A percentile compares a stretch with the other conserved stretches of the same genome.
phyloP scores from a whole-genome alignment of 176 grass and related monocot species.

The Stipa capillata region DNA sequence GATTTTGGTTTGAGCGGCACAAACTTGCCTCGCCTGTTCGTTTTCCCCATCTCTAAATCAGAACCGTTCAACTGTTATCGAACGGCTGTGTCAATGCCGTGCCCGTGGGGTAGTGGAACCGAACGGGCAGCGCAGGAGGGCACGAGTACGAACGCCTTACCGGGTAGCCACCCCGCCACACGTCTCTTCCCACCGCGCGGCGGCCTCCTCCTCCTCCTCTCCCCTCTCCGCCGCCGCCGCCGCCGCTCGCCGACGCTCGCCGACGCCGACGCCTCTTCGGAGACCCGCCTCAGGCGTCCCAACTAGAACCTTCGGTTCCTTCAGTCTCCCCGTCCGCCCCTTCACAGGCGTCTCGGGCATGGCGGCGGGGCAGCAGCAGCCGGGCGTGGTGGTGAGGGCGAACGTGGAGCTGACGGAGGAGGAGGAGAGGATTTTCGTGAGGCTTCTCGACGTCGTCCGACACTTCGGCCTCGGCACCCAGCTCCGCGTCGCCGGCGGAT shows the following conservation, averaged over 20 bases:
- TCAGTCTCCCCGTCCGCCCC: not conserved
- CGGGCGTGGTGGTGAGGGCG: conserved; percentile 37
- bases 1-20: no score
- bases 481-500: conserved; percentile 54
- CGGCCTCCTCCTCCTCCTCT: not conserved
- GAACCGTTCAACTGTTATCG: not conserved
- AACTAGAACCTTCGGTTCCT: not conserved
- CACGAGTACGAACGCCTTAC: not conserved
- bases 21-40: no score
- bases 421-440: conserved; percentile 66
- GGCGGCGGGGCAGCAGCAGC: conserved; percentile 7
- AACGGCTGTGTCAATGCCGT: not conserved
- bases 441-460: conserved; percentile 64
- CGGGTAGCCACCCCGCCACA: not conserved
- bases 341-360: conserved; percentile 14
- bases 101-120: not conserved
- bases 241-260: no score
- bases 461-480: conserved; percentile 61
- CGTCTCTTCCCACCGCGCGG: conserved; percentile 13
- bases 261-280: not conserved
- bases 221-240: not conserved
- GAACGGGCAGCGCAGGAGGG: not conserved
- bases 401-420: conserved; percentile 61
- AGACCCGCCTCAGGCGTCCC: not conserved
- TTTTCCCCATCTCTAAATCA: no score